Percentiles rank a stretch among this genome's conserved stretches.
These are phyloP conservation scores for Verticillium tricorpus DNA, from an alignment of 2,329 filamentous ascomycete species.

Conservation along the genomic window DNA sequence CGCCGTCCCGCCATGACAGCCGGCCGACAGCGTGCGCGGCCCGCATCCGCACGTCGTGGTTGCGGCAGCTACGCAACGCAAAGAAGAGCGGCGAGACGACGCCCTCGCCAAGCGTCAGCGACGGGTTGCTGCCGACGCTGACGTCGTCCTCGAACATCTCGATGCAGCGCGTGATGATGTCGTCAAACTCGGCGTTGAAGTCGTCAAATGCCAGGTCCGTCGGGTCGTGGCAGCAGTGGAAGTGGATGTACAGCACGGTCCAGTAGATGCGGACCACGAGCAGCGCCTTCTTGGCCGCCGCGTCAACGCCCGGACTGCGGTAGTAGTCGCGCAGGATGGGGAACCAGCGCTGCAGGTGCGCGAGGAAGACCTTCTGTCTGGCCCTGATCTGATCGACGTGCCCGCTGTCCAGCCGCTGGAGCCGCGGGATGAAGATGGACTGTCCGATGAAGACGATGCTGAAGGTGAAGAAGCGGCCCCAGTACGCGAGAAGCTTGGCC, in stretches of 20 bases:
- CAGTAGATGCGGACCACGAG: constrained; percentile 10
- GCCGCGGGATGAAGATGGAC: constrained; percentile 1
- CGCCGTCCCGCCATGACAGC: constrained; percentile 15
- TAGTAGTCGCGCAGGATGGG: not conserved
- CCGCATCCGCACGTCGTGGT: constrained; percentile 11
- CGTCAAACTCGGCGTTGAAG: constrained; percentile 10
- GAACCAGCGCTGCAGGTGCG: constrained; percentile 7
- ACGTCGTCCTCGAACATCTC: constrained; percentile 8
- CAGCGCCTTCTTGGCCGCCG: constrained; percentile 2
- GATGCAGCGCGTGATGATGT: constrained; percentile 7
- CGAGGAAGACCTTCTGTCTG: not conserved
- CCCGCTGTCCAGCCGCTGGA: not conserved
- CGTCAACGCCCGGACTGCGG: not conserved
- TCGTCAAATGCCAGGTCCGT: constrained; percentile 13
- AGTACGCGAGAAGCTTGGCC: constrained; percentile 6
- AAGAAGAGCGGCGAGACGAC: constrained; percentile 10
- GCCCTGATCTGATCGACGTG: not conserved
- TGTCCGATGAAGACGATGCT: constrained; percentile 9
- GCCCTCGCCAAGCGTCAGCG: constrained; percentile 10
- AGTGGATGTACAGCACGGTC: constrained; percentile 5
- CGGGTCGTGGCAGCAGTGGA: constrained; percentile 10
- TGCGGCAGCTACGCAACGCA: constrained; percentile 12
- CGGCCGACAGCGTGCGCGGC: constrained; percentile 6
- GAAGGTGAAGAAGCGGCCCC: constrained; percentile 13
- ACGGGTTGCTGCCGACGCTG: constrained; percentile 2